These are phyloP conservation scores for Pseudotsuga menziesii DNA, from an alignment of 75 land plant genomes.

Conservation along the genomic window DNA sequence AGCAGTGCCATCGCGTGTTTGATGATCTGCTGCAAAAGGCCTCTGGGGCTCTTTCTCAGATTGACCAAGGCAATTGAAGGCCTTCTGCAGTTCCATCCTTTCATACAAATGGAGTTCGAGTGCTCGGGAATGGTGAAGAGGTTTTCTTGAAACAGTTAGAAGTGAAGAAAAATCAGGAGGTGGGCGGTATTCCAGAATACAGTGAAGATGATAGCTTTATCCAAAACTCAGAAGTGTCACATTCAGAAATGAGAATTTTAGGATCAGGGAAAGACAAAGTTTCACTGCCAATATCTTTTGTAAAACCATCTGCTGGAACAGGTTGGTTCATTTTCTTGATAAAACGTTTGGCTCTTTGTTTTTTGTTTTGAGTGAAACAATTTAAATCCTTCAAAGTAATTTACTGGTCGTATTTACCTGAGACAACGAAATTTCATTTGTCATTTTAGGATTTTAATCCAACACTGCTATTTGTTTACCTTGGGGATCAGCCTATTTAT, in stretches of 20 bases:
- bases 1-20: constrained; percentile 30
- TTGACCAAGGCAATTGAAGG: neutral
- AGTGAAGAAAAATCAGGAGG: neutral
- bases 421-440: too few species aligned
- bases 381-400: too few species aligned
- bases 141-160: neutral
- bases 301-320: neutral
- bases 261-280: neutral
- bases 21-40: constrained; percentile 58
- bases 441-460: too few species aligned
- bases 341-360: too few species aligned
- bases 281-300: neutral
- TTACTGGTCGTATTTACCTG: too few species aligned
- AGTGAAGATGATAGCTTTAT: constrained; percentile 4
- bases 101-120: neutral
- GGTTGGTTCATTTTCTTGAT: neutral
- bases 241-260: neutral
- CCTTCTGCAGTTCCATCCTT: neutral
- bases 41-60: constrained; percentile 16
- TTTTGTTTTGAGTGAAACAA: too few species aligned
- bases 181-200: neutral
- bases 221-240: neutral
- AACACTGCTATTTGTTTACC: too few species aligned
- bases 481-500: too few species aligned
- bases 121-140: neutral